Conservation (phyloP, 2,329 filamentous ascomycete species). For the Moelleriella libera region DNA sequence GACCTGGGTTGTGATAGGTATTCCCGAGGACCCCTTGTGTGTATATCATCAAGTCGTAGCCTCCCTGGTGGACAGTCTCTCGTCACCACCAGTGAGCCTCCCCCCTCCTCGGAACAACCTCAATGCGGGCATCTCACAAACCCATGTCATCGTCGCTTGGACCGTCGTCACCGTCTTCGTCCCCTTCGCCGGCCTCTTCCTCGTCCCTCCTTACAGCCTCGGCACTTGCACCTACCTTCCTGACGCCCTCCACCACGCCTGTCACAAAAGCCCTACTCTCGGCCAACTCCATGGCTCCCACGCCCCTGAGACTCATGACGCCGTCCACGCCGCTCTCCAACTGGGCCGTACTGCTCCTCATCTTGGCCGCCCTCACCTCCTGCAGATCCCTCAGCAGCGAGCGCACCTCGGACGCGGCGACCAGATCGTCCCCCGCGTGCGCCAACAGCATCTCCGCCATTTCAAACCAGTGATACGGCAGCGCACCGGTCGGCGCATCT, state of each 20-base stretch:
- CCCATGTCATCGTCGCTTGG: constrained; percentile 43
- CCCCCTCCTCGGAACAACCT: too few species aligned
- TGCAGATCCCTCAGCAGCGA: constrained; percentile 66
- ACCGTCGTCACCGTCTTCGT: constrained; percentile 32
- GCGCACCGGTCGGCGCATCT: constrained; percentile 48
- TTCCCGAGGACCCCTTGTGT: too few species aligned
- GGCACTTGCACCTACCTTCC: constrained; percentile 67
- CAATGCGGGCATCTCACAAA: constrained; percentile 8
- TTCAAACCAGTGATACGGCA: constrained; percentile 96
- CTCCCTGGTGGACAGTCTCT: too few species aligned
- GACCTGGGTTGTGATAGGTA: too few species aligned
- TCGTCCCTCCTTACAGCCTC: constrained; percentile 67
- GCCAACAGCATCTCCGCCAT: constrained; percentile 76
- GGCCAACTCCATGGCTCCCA: constrained; percentile 85
- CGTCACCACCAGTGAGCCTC: too few species aligned
- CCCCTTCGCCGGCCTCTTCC: constrained; percentile 46
- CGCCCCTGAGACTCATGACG: constrained; percentile 54
- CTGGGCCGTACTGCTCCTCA: constrained; percentile 59
- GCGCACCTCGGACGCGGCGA: constrained; percentile 57
- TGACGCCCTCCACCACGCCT: constrained; percentile 75
- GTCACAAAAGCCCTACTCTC: constrained; percentile 75
- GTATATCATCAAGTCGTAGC: too few species aligned
- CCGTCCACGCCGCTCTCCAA: constrained; percentile 60
- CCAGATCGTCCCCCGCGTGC: constrained; percentile 71
- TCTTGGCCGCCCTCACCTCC: constrained; percentile 81